Percentiles rank a stretch among this genome's conserved stretches.
These are phyloP conservation scores for Suillus brevipes DNA, from an alignment of 768 basidiomycete species.

Conservation along the genomic window DNA sequence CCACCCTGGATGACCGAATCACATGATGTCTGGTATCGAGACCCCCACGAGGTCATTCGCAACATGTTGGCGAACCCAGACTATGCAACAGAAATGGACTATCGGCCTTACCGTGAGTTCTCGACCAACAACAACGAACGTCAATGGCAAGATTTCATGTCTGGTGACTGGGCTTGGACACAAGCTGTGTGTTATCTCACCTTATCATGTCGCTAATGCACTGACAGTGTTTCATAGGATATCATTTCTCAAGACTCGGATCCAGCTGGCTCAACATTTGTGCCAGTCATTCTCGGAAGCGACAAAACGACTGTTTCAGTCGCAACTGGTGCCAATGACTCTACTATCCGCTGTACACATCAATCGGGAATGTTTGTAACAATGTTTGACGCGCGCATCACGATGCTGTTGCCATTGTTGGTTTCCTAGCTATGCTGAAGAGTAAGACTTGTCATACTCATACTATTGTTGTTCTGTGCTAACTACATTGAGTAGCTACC, in stretches of 20 bases:
- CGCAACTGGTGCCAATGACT: no score
- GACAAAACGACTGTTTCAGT: no score
- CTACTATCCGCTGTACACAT: no score
- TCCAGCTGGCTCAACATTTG: constrained; percentile 20
- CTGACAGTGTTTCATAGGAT: constrained; percentile 17
- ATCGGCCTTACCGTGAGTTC: constrained; percentile 15
- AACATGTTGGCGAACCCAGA: constrained; percentile 24
- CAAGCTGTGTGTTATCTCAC: no score
- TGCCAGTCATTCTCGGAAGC: constrained; percentile 3
- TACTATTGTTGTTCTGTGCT: no score
- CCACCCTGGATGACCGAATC: constrained; percentile 28
- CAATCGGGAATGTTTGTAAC: no score
- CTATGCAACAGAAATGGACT: constrained; percentile 22
- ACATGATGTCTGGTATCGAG: constrained; percentile 30
- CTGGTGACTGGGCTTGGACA: constrained; percentile 31
- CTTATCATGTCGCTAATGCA: no score
- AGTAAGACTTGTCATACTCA: no score
- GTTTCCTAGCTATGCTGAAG: no score
- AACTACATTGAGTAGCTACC: no score
- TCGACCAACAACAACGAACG: constrained; percentile 12
- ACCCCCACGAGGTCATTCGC: constrained; percentile 16
- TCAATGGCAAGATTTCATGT: constrained; percentile 14
- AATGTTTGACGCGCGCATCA: no score
- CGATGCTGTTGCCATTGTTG: no score
- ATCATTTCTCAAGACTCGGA: constrained; percentile 20